A percentile compares a stretch with the other conserved stretches of the same genome.
Conservation (phyloP, 2,329 filamentous ascomycete species). For the Pyrenophora seminiperda region DNA sequence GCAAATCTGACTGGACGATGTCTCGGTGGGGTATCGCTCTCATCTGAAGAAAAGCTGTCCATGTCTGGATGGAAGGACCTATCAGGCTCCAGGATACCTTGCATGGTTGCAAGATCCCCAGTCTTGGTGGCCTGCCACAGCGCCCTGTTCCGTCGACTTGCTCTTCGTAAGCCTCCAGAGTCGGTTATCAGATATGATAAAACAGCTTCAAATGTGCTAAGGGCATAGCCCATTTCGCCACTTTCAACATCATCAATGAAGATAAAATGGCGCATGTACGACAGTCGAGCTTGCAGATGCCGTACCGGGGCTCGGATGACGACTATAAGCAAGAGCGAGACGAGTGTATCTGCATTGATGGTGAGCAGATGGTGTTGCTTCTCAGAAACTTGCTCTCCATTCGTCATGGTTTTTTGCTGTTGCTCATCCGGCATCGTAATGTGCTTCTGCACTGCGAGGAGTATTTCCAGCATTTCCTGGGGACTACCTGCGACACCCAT, state of each 20-base stretch:
- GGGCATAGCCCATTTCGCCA: slow-evolving; percentile 91
- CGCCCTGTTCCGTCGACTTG: slow-evolving; percentile 82
- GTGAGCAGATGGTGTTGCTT: slow-evolving; percentile 63
- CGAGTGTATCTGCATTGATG: slow-evolving; percentile 87
- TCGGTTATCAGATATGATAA: slow-evolving; percentile 84
- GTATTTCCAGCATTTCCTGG: slow-evolving; percentile 83
- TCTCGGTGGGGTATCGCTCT: slow-evolving; percentile 31
- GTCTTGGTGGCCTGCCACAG: slow-evolving; percentile 84
- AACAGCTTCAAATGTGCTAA: slow-evolving; percentile 96
- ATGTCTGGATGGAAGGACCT: slow-evolving; percentile 46
- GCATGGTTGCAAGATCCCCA: slow-evolving; percentile 77
- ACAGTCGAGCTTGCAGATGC: slow-evolving; percentile 82
- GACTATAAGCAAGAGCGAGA: slow-evolving; percentile 87
- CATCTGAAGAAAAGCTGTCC: slow-evolving; percentile 35
- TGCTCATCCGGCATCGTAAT: slow-evolving; percentile 66
- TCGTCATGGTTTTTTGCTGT: slow-evolving; percentile 19
- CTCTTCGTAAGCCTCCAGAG: slow-evolving; percentile 78
- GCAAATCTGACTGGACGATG: slow-evolving; percentile 41
- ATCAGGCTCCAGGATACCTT: slow-evolving; percentile 77
- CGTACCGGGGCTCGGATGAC: slow-evolving; percentile 89
- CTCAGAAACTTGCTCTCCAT: slow-evolving; percentile 50
- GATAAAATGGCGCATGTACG: slow-evolving; percentile 97
- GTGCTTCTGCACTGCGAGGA: slow-evolving; percentile 80
- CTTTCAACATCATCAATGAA: slow-evolving; percentile 98
- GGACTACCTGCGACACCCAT: slow-evolving; percentile 78